Evolutionary conservation across 371 early-diverging fungal genomes (phyloP).

Genomic region (Entomophthora muscae): DNA sequence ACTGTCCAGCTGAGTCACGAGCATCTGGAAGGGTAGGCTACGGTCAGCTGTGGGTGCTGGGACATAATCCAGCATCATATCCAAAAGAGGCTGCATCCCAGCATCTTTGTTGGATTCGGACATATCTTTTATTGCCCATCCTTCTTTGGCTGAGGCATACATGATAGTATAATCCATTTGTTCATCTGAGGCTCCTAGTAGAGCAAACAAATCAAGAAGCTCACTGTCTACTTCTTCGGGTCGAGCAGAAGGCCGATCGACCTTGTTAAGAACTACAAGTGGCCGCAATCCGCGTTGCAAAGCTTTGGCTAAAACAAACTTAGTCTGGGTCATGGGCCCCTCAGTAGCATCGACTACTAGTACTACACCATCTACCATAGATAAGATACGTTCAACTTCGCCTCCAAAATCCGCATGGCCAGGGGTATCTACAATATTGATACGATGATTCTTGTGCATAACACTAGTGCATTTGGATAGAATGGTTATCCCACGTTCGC

Average conservation of each 20-base stretch:
- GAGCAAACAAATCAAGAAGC: conserved; percentile 52
- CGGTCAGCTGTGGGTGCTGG: conserved; percentile 42
- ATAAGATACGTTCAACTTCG: conserved; percentile 69
- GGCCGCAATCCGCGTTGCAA: conserved; percentile 38
- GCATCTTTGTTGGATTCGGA: conserved; percentile 19
- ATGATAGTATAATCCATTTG: conserved; percentile 53
- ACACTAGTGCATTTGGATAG: conserved; percentile 54
- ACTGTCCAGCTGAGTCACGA: conserved; percentile 62
- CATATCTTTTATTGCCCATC: conserved; percentile 42
- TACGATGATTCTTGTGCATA: conserved; percentile 27
- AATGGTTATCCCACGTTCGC: conserved; percentile 72
- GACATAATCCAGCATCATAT: conserved; percentile 40
- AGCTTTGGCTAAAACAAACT: conserved; percentile 63
- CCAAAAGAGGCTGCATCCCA: conserved; percentile 40
- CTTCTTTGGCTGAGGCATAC: conserved; percentile 61
- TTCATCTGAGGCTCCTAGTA: conserved; percentile 48
- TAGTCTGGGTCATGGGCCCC: conserved; percentile 72
- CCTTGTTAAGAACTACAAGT: conserved; percentile 62
- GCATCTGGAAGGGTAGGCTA: conserved; percentile 41
- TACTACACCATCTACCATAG: conserved; percentile 66
- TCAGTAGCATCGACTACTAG: conserved; percentile 66
- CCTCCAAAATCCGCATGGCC: conserved; percentile 66
- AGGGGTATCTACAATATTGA: conserved; percentile 76
- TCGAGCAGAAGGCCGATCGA: conserved; percentile 50
- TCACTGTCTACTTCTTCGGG: conserved; percentile 51